A percentile compares a stretch with the other conserved stretches of the same genome.
Evolutionary conservation across 2,329 filamentous ascomycete genomes (phyloP).

Genomic region (Escovopsis sp.): DNA sequence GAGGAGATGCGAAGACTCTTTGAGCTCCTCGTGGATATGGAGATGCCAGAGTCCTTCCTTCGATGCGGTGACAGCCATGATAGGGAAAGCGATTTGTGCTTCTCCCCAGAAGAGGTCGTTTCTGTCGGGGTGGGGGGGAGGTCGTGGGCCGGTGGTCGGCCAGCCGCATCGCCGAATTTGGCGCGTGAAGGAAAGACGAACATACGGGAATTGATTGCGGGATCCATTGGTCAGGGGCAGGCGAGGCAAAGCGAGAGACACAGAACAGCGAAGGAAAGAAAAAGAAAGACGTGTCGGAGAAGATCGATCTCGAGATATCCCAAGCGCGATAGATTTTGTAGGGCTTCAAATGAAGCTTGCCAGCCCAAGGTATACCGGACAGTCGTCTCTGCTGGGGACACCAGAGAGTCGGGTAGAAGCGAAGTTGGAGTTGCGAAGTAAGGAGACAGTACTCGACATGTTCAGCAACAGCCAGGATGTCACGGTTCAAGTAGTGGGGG

Average conservation of each 20-base stretch:
- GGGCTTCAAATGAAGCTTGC: too few species aligned
- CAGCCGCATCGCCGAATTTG: background rate
- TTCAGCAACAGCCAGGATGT: background rate
- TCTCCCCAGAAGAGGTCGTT: background rate
- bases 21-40: conserved; percentile 2
- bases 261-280: too few species aligned
- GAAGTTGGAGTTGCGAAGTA: background rate
- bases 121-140: background rate
- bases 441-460: background rate
- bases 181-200: background rate
- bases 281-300: too few species aligned
- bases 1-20: conserved; percentile 4
- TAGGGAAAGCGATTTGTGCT: conserved; percentile 3
- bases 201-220: background rate
- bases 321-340: too few species aligned
- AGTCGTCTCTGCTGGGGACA: background rate
- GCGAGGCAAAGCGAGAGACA: background rate
- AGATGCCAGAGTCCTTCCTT: conserved; percentile 4
- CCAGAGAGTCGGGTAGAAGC: background rate
- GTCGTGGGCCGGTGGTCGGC: background rate
- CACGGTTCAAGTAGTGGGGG: background rate
- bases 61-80: conserved; percentile 6
- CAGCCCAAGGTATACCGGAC: background rate
- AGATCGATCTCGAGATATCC: too few species aligned
- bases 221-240: background rate